phyloP scores from a whole-genome alignment of 2,329 filamentous ascomycete species.

The Clonostachys rhizophaga region DNA sequence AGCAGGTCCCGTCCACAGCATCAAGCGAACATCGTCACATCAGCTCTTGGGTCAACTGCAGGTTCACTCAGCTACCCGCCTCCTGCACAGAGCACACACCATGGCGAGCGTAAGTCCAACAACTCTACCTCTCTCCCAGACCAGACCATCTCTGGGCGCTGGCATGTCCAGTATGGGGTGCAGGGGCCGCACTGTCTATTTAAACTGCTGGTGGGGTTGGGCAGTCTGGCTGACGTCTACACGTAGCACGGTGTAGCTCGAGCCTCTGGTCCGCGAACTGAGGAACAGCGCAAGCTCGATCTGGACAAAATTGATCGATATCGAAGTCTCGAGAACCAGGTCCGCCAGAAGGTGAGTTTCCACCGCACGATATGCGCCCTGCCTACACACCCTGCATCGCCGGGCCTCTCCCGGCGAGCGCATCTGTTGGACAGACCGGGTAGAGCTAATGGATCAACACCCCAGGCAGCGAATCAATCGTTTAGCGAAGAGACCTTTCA shows the following conservation, averaged over 20 bases:
- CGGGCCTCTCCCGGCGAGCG: background rate
- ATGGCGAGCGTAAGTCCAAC: slow-evolving; percentile 1
- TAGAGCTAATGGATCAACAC: background rate
- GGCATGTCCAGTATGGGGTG: too few relatives aligned
- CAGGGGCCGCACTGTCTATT: too few relatives aligned
- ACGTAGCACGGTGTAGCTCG: slow-evolving; percentile 70
- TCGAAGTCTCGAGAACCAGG: slow-evolving; percentile 61
- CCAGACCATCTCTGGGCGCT: background rate
- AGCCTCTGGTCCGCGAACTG: slow-evolving; percentile 54
- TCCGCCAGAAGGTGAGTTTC: slow-evolving; percentile 56
- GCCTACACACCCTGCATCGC: background rate
- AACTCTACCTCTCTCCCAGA: background rate
- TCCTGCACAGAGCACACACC: background rate
- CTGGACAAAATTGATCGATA: slow-evolving; percentile 73
- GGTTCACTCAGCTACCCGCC: background rate
- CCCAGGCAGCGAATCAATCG: slow-evolving; percentile 31
- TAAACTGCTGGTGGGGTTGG: too few relatives aligned
- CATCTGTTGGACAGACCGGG: too few relatives aligned
- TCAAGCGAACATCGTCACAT: too few relatives aligned
- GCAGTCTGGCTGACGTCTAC: background rate
- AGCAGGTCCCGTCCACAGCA: too few relatives aligned
- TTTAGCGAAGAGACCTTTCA: slow-evolving; percentile 55
- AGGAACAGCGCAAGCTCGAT: slow-evolving; percentile 68
- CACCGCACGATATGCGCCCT: background rate
- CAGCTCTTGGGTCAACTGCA: background rate